Conservation (phyloP, 306 rosid genomes). For the Crotalaria pallida region DNA sequence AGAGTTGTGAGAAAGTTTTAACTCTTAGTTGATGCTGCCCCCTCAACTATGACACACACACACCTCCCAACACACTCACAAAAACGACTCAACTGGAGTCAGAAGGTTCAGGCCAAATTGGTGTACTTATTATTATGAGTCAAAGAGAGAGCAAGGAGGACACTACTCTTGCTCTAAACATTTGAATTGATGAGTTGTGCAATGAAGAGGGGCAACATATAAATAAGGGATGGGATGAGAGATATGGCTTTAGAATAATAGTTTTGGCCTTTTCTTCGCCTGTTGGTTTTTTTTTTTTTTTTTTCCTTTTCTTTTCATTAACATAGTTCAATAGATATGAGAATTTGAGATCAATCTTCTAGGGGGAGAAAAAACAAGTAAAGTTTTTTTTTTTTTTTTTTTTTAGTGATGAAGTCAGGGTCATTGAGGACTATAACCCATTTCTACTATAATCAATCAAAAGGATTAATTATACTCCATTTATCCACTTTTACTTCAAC, state of each 20-base stretch:
- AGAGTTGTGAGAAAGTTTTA: not conserved
- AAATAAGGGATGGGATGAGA: not conserved
- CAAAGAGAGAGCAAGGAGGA: not conserved
- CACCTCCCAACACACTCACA: not conserved
- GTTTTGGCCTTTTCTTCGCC: not conserved
- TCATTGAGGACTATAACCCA: no score
- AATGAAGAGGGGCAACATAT: not conserved
- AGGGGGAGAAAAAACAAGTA: no score
- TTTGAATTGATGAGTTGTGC: not conserved
- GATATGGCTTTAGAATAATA: not conserved
- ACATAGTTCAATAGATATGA: no score
- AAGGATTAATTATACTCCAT: no score
- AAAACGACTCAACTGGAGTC: not conserved
- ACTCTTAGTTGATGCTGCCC: not conserved
- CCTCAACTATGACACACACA: slow-evolving; percentile 1
- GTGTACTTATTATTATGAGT: slow-evolving; percentile 1
- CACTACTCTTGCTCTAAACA: not conserved
- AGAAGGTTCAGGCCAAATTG: slow-evolving; percentile 23
- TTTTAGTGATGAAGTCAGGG: no score
- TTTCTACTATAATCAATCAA: no score
- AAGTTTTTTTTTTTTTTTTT: no score
- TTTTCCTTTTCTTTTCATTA: no score
- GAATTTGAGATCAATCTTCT: no score
- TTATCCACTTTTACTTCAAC: no score
- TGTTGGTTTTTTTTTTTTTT: no score